phyloP scores from a whole-genome alignment of 805 yeast species.

The Yarrowia sp. region DNA sequence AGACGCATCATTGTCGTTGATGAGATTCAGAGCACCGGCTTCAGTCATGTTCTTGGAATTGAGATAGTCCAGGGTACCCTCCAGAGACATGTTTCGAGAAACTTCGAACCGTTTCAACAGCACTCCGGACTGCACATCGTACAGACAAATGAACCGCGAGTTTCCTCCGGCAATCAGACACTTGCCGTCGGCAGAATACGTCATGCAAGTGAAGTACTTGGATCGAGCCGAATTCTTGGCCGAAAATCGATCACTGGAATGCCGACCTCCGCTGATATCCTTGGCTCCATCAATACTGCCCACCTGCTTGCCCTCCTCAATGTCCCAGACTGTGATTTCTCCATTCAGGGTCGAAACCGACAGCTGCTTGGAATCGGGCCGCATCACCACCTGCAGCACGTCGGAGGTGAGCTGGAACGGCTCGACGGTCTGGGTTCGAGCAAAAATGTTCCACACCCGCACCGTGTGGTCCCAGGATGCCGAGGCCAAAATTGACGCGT shows the following conservation, averaged over 20 bases:
- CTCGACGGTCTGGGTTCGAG: conserved; percentile 85
- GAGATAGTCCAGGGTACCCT: conserved; percentile 81
- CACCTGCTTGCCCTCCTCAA: conserved; percentile 78
- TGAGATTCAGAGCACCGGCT: conserved; percentile 80
- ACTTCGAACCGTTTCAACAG: conserved; percentile 80
- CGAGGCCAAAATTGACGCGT: conserved; percentile 68
- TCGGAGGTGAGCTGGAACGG: conserved; percentile 87
- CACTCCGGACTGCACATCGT: conserved; percentile 89
- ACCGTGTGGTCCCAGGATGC: conserved; percentile 97
- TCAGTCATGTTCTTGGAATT: conserved; percentile 87
- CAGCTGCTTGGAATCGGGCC: conserved; percentile 92
- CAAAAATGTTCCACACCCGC: conserved; percentile 90
- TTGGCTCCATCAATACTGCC: conserved; percentile 84
- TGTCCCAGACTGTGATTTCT: conserved; percentile 80
- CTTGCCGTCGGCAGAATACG: conserved; percentile 88
- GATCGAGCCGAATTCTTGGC: conserved; percentile 83
- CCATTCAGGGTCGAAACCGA: conserved; percentile 92
- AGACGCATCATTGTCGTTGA: conserved; percentile 82
- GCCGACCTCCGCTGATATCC: conserved; percentile 88
- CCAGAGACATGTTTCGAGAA: conserved; percentile 86
- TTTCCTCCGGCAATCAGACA: conserved; percentile 92
- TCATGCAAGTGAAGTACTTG: conserved; percentile 78
- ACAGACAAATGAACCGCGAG: conserved; percentile 87
- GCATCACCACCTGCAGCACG: conserved; percentile 78
- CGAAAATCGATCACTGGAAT: conserved; percentile 79